Evolutionary conservation across 2,329 filamentous ascomycete species (phyloP).

Genomic region (Colletotrichum noveboracense): DNA sequence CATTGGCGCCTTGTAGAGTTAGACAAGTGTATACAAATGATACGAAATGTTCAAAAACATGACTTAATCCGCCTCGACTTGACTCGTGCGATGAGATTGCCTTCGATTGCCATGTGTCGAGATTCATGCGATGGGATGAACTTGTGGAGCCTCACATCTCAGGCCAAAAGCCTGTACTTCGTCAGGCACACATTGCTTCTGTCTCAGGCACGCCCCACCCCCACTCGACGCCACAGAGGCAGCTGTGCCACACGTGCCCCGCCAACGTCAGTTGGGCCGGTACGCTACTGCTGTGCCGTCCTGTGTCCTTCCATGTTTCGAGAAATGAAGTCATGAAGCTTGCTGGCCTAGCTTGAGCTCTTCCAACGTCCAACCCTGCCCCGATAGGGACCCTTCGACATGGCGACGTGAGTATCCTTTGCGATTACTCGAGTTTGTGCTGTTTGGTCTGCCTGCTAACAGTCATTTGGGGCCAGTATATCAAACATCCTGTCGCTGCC

Average conservation of each 20-base stretch:
- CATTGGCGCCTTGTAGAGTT: slow-evolving; percentile 1
- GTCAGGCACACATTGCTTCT: not conserved
- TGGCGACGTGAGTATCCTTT: slow-evolving; percentile 29
- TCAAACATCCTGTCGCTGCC: slow-evolving; percentile 77
- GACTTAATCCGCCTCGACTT: not conserved
- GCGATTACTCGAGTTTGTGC: not conserved
- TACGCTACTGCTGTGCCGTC: not conserved
- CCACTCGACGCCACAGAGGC: not conserved
- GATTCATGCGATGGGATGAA: not conserved
- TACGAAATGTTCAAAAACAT: not conserved
- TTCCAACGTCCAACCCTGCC: not conserved
- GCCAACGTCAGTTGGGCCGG: slow-evolving; percentile 20
- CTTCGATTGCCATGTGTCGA: not conserved
- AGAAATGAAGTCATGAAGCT: slow-evolving; percentile 21
- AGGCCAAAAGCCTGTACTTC: not conserved
- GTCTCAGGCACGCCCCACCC: slow-evolving; percentile 15
- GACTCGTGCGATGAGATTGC: not conserved
- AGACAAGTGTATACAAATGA: slow-evolving; percentile 8
- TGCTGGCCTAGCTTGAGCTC: not conserved
- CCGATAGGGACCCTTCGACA: slow-evolving; percentile 7
- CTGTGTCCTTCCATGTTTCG: slow-evolving; percentile 3
- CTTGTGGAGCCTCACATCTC: not conserved
- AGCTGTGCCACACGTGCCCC: slow-evolving; percentile 7
- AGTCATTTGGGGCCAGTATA: slow-evolving; percentile 24
- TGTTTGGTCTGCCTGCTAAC: not conserved